Conservation (phyloP, 2,329 filamentous ascomycete species). For the Fonsecaea pedrosoi region DNA sequence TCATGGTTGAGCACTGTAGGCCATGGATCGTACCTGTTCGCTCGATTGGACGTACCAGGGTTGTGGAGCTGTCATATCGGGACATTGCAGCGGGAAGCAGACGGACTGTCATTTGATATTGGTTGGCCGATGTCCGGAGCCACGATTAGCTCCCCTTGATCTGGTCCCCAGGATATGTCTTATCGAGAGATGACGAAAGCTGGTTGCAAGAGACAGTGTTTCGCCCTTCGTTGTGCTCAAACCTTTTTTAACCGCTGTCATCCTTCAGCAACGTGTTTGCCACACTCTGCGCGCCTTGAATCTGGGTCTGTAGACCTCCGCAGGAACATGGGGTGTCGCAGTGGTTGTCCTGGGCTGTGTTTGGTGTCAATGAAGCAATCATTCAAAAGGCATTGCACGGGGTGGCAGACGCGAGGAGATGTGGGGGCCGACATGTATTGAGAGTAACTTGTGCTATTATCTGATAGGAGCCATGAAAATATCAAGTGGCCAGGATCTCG, state of each 20-base stretch:
- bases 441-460: not conserved
- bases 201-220: constrained; percentile 10
- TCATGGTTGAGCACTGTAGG: constrained; percentile 1
- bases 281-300: not conserved
- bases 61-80: constrained; percentile 29
- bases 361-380: constrained; percentile 2
- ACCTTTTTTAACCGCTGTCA: not conserved
- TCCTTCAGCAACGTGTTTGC: constrained; percentile 9
- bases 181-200: constrained; percentile 10
- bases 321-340: not conserved
- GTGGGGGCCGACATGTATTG: not conserved
- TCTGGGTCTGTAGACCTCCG: not conserved
- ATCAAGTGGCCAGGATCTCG: not conserved
- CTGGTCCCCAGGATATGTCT: constrained; percentile 18
- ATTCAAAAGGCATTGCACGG: not conserved
- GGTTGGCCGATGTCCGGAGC: constrained; percentile 18
- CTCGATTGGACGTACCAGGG: constrained; percentile 5
- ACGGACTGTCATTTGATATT: constrained; percentile 33
- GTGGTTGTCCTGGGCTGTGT: not conserved
- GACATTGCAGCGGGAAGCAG: constrained; percentile 24
- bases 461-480: not conserved
- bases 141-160: constrained; percentile 10
- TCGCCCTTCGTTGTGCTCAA: constrained; percentile 1
- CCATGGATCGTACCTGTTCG: constrained; percentile 15
- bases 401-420: not conserved